Evolutionary conservation across 2,329 filamentous ascomycete species (phyloP).

Genomic region (Leptographium wingfieldii): DNA sequence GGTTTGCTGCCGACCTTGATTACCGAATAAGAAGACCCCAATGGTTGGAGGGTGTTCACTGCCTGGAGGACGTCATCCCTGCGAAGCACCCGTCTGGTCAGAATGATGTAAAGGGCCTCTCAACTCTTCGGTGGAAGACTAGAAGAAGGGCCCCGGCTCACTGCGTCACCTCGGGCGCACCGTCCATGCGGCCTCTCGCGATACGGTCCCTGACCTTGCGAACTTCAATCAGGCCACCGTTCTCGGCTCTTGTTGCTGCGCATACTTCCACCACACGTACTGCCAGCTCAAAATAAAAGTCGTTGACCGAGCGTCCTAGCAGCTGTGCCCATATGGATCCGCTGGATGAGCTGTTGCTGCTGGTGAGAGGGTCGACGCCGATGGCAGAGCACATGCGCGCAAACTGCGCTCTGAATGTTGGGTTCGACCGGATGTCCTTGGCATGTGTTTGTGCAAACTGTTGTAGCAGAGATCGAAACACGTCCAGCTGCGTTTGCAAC

Average conservation of each 20-base stretch:
- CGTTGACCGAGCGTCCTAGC: constrained; percentile 81
- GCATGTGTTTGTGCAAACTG: constrained; percentile 92
- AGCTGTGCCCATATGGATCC: constrained; percentile 86
- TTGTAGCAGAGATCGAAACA: constrained; percentile 90
- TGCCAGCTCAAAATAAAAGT: constrained; percentile 96
- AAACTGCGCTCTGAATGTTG: constrained; percentile 90
- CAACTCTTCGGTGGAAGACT: neutral
- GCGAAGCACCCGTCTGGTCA: neutral
- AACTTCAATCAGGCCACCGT: constrained; percentile 82
- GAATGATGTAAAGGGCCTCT: neutral
- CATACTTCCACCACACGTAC: constrained; percentile 94
- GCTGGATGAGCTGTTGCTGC: constrained; percentile 36
- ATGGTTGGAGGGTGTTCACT: constrained; percentile 72
- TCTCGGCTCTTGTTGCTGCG: constrained; percentile 71
- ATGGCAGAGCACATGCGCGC: constrained; percentile 97
- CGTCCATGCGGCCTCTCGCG: constrained; percentile 58
- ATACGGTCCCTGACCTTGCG: constrained; percentile 68
- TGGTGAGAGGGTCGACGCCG: constrained; percentile 87
- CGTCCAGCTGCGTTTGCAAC: constrained; percentile 82
- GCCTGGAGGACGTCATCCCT: constrained; percentile 84
- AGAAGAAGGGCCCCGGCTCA: constrained; percentile 22
- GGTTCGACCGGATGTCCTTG: constrained; percentile 91
- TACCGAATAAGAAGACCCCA: constrained; percentile 79
- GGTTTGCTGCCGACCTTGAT: constrained; percentile 71
- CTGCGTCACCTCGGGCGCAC: constrained; percentile 70